These are phyloP conservation scores for Carallia brachiata DNA, from an alignment of 345 rosid genomes.

Conservation along the genomic window DNA sequence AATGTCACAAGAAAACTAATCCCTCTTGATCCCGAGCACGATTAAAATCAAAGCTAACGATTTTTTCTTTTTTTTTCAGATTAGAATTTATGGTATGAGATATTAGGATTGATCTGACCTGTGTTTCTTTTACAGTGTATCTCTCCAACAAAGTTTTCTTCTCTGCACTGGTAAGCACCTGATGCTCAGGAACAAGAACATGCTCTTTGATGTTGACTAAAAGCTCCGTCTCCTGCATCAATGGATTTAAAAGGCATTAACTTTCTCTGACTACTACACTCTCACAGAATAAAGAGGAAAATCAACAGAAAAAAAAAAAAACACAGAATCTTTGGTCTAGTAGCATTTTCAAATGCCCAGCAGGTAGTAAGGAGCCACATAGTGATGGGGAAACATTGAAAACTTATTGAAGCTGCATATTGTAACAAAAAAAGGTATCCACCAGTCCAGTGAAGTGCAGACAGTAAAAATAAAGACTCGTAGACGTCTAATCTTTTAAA, in stretches of 20 bases:
- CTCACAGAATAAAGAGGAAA: background rate
- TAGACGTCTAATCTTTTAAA: too few relatives aligned
- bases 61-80: too few relatives aligned
- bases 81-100: background rate
- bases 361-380: background rate
- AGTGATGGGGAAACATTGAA: background rate
- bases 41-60: too few relatives aligned
- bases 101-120: conserved; percentile 27
- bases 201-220: conserved; percentile 71
- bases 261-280: background rate
- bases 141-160: conserved; percentile 74
- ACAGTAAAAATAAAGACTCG: too few relatives aligned
- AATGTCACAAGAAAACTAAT: too few relatives aligned
- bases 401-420: too few relatives aligned
- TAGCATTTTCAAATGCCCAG: background rate
- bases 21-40: too few relatives aligned
- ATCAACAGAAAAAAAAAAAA: background rate
- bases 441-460: too few relatives aligned
- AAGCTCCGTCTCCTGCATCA: conserved; percentile 65
- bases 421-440: too few relatives aligned
- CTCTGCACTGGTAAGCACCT: conserved; percentile 63
- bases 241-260: conserved; percentile 5
- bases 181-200: conserved; percentile 80
- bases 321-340: background rate
- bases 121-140: conserved; percentile 82